phyloP scores from a whole-genome alignment of 179 eudicot species.

The Silene coronaria region DNA sequence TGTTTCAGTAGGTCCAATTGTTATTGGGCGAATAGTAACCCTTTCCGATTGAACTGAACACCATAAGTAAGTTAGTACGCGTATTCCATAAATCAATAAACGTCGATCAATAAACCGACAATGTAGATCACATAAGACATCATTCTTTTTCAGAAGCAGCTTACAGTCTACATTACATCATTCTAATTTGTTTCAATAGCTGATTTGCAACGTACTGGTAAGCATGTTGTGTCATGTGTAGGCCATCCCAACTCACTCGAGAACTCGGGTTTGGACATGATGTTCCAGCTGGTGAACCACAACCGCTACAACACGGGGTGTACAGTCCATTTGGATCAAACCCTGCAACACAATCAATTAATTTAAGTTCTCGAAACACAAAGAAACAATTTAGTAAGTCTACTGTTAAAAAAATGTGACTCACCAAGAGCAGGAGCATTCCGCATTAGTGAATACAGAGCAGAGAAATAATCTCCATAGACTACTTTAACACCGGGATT shows the following conservation, averaged over 20 bases:
- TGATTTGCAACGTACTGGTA: conserved; percentile 15
- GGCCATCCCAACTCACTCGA: conserved; percentile 28
- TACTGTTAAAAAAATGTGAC: no score
- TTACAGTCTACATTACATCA: neutral
- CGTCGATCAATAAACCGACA: neutral
- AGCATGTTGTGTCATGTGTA: conserved; percentile 22
- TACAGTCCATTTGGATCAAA: conserved; percentile 10
- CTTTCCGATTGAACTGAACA: neutral
- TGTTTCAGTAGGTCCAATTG: neutral
- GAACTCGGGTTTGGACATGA: conserved; percentile 15
- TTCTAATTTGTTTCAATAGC: neutral
- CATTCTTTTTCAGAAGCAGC: neutral
- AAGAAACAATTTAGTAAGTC: no score
- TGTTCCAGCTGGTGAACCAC: conserved; percentile 9
- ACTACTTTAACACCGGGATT: neutral
- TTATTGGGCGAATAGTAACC: neutral
- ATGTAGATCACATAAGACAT: neutral
- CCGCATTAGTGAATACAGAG: neutral
- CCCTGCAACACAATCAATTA: conserved; percentile 3
- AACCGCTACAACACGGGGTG: conserved; percentile 18
- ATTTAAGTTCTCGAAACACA: no score
- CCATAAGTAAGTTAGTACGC: no score
- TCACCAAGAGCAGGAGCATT: conserved; percentile 3
- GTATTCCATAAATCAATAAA: neutral
- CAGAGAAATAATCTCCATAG: conserved; percentile 12